Evolutionary conservation across 176 grass and related monocot species (phyloP).

Genomic region (Zea luxurians): DNA sequence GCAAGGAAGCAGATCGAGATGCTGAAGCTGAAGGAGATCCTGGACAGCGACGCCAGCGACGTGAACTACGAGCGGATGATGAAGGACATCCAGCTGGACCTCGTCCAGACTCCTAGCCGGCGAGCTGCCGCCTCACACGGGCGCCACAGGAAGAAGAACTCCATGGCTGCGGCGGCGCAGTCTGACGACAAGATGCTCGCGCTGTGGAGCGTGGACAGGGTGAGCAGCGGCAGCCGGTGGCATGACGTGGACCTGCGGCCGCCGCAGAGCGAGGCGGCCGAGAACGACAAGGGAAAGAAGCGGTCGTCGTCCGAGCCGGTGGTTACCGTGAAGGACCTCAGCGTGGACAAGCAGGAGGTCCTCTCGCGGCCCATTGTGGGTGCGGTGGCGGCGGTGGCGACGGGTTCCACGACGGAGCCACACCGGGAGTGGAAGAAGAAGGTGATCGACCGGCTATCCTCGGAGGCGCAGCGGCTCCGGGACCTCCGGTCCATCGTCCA

Average conservation of each 20-base stretch:
- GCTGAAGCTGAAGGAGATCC: slow-evolving; percentile 67
- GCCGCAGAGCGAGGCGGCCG: slow-evolving; percentile 34
- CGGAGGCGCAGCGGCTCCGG: slow-evolving; percentile 61
- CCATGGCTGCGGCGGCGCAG: neutral
- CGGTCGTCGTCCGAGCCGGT: slow-evolving; percentile 51
- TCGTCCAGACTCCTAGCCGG: slow-evolving; percentile 64
- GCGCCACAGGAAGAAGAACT: slow-evolving; percentile 38
- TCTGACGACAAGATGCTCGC: slow-evolving; percentile 48
- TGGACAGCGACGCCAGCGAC: slow-evolving; percentile 53
- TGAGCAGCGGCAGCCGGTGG: slow-evolving; percentile 29
- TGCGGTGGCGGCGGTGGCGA: neutral
- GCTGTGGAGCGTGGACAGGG: slow-evolving; percentile 51
- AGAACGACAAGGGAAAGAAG: slow-evolving; percentile 48
- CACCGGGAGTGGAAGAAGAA: slow-evolving; percentile 77
- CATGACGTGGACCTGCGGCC: slow-evolving; percentile 38
- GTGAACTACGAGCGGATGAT: slow-evolving; percentile 64
- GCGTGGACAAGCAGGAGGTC: slow-evolving; percentile 72
- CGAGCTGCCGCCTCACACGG: slow-evolving; percentile 23
- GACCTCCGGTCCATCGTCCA: slow-evolving; percentile 61
- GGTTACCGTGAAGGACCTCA: slow-evolving; percentile 67
- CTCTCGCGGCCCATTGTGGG: slow-evolving; percentile 23
- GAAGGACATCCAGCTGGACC: slow-evolving; percentile 93
- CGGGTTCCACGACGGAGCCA: slow-evolving; percentile 13
- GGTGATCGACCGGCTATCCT: slow-evolving; percentile 63
- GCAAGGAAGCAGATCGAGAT: slow-evolving; percentile 81